Percentiles rank a stretch among this genome's conserved stretches.
phyloP scores from a whole-genome alignment of 2,329 filamentous ascomycete genomes.

The Septoria linicola region DNA sequence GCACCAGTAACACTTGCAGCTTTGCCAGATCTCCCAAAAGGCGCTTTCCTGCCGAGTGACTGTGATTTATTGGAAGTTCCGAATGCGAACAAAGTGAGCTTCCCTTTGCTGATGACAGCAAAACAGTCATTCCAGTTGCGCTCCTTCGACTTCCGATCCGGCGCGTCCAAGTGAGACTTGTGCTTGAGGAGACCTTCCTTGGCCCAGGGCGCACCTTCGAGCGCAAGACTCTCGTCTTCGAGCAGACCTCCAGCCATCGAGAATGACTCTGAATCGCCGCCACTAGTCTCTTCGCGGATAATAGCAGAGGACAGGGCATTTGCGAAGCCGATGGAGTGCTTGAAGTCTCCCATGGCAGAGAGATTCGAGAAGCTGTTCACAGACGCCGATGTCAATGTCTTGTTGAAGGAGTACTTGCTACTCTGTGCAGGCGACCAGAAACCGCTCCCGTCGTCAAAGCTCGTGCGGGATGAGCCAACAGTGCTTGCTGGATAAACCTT shows the following conservation, averaged over 20 bases:
- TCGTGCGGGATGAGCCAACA: slow-evolving; percentile 87
- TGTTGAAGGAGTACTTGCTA: slow-evolving; percentile 88
- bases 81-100: slow-evolving; percentile 92
- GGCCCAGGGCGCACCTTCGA: slow-evolving; percentile 93
- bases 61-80: slow-evolving; percentile 61
- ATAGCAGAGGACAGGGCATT: slow-evolving; percentile 96
- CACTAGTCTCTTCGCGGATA: slow-evolving; percentile 76
- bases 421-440: slow-evolving; percentile 89
- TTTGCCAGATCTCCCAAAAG: slow-evolving; percentile 32
- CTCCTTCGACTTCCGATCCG: slow-evolving; percentile 90
- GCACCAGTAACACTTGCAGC: slow-evolving; percentile 53
- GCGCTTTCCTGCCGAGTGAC: slow-evolving; percentile 40
- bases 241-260: slow-evolving; percentile 54
- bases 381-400: slow-evolving; percentile 87
- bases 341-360: slow-evolving; percentile 65
- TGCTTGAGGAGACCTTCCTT: slow-evolving; percentile 96
- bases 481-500: slow-evolving; percentile 74
- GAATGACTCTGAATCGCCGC: slow-evolving; percentile 40
- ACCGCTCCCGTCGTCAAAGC: slow-evolving; percentile 85
- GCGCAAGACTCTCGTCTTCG: slow-evolving; percentile 88
- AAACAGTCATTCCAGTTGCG: slow-evolving; percentile 94
- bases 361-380: slow-evolving; percentile 85
- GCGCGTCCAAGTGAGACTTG: slow-evolving; percentile 89
- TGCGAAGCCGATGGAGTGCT: slow-evolving; percentile 95
- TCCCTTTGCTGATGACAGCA: slow-evolving; percentile 92